Conservation (phyloP, 495 filamentous ascomycete genomes). For the Talaromyces wortmannii region DNA sequence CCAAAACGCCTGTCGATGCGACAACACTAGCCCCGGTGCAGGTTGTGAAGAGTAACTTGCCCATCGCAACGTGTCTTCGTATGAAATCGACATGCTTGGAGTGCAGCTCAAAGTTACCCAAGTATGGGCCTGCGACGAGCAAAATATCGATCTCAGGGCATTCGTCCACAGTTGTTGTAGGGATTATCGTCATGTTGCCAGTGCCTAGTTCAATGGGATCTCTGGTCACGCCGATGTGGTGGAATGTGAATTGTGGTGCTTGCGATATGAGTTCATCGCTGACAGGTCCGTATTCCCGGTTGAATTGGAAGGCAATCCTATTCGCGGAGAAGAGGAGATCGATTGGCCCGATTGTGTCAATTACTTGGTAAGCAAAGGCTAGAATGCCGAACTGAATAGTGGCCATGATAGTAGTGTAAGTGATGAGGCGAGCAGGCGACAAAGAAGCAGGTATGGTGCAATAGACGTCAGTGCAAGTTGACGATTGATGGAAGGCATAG, state of each 20-base stretch:
- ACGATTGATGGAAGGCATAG: background rate
- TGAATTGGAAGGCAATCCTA: conserved; percentile 4
- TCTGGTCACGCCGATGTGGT: conserved; percentile 22
- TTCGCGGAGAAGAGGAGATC: conserved; percentile 22
- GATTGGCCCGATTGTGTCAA: conserved; percentile 23
- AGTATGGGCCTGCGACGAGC: conserved; percentile 16
- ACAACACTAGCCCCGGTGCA: conserved; percentile 21
- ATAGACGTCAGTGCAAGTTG: background rate
- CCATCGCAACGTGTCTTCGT: conserved; percentile 15
- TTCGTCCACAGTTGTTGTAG: conserved; percentile 17
- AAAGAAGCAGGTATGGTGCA: background rate
- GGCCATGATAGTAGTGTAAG: conserved; percentile 11
- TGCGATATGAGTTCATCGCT: conserved; percentile 3
- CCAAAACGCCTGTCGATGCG: conserved; percentile 10
- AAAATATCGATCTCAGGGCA: conserved; percentile 20
- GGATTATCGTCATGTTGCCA: conserved; percentile 13
- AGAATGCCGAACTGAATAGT: conserved; percentile 17
- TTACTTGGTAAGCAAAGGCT: conserved; percentile 19
- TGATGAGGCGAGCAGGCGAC: background rate
- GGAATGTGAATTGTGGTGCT: conserved; percentile 21
- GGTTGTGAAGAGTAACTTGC: conserved; percentile 14
- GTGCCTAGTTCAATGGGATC: conserved; percentile 17
- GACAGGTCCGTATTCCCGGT: conserved; percentile 8
- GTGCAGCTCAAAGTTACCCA: conserved; percentile 7
- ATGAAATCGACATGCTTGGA: conserved; percentile 15